Evolutionary conservation across 2,329 filamentous ascomycete genomes (phyloP), one percentile per base, ranked within the genome.

Genomic region (Graphiopsis chlorocephala): DNA sequence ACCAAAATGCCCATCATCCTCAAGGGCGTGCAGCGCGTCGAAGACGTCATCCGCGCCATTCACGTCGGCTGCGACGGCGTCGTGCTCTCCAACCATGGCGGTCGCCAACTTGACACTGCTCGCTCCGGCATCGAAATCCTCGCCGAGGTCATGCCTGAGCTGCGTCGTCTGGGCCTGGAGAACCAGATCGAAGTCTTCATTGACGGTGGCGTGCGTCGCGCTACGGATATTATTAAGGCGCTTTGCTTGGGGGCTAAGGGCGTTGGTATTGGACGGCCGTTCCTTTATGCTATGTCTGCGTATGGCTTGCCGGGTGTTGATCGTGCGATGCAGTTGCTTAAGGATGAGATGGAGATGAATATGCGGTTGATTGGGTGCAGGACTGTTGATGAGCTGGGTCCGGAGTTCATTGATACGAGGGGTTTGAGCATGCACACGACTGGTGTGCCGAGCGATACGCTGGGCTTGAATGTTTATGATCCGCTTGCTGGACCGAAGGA

Each of bases 311-410:
- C 89, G 2, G 95, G 95, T 68, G 94, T 98, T 23, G 91, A 96
- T 74, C 86, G 92, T 35, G 95, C 95, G 33, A 97, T 98, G 90
- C 90, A 93, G 68, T 64, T 78, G 65, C 65, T 77, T 59, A 76
- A 75, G 81, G 95, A 98, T 74, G 95, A 99, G 84, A 91, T 99
- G 86, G 93, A 96, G 81, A 98, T 98, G 94, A 95, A 94, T 75
- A 98, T 99, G 95, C 87, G 95, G 7, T 81, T 99, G 68, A 92
- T 99, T 71, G 95, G 95, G 11, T 91, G 88, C 65, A 86, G 84
- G 23, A 88, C 80, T 66, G 78, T 99, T 33, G 87, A 88, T 38
- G 88, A 99, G 71, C 80, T 99, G 67, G 91, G 90, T 67, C 90
- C 93, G 0, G 88, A 87, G 28, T 80, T 99, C 77, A 77, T 99